Evolutionary conservation across 2,329 filamentous ascomycete genomes (phyloP).

Genomic region (Xylariaceae sp.): DNA sequence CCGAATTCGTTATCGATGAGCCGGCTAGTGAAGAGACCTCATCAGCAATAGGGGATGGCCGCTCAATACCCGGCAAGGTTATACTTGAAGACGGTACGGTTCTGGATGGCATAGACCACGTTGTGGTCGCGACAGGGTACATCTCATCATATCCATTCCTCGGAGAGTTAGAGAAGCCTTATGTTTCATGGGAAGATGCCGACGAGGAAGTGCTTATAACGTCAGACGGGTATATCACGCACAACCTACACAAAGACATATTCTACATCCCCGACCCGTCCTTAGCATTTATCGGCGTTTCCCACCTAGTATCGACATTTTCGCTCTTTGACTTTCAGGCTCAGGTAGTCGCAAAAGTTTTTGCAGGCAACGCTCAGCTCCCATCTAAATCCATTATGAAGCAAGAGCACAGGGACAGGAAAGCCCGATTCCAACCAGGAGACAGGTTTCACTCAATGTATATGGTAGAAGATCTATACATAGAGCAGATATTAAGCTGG

Average conservation of each 20-base stretch:
- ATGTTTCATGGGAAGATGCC: conserved; percentile 47
- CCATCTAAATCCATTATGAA: conserved; percentile 47
- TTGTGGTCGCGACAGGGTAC: conserved; percentile 71
- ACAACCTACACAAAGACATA: conserved; percentile 72
- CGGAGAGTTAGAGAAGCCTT: conserved; percentile 49
- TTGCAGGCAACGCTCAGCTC: conserved; percentile 53
- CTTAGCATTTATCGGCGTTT: conserved; percentile 65
- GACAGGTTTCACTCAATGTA: conserved; percentile 44
- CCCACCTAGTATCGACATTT: conserved; percentile 69
- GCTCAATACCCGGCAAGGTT: conserved; percentile 52
- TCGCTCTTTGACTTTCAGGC: conserved; percentile 73
- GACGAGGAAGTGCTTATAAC: conserved; percentile 60
- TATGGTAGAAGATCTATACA: conserved; percentile 39
- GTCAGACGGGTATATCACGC: conserved; percentile 61
- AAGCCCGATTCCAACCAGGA: conserved; percentile 35
- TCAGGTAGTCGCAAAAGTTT: conserved; percentile 59
- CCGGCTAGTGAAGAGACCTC: conserved; percentile 6
- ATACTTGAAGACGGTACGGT: conserved; percentile 55
- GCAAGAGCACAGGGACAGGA: conserved; percentile 37
- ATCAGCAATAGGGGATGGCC: conserved; percentile 22
- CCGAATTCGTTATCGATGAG: conserved; percentile 46
- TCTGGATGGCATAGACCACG: conserved; percentile 59
- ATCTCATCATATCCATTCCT: conserved; percentile 69
- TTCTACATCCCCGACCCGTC: conserved; percentile 71
- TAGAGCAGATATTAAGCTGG: conserved; percentile 35